Percentiles rank a stretch among this genome's conserved stretches.
phyloP scores from a whole-genome alignment of 2,329 filamentous ascomycete species.

The Fusarium subtropicale region DNA sequence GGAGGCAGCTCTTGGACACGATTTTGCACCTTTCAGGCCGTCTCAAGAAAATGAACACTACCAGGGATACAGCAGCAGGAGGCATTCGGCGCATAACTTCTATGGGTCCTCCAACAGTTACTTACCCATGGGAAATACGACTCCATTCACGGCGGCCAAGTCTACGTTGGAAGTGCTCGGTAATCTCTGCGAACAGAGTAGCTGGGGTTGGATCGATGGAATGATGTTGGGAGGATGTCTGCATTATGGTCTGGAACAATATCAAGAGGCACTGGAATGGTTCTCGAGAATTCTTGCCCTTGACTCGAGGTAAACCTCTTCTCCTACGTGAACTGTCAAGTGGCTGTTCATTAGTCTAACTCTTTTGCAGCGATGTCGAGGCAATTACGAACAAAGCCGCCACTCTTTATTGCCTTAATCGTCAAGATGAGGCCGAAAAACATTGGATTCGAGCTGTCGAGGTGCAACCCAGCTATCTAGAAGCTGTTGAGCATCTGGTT shows the following conservation, averaged over 20 bases:
- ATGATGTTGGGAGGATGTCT: conserved; percentile 92
- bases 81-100: conserved; percentile 20
- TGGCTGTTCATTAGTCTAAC: conserved; percentile 49
- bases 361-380: conserved; percentile 78
- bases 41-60: conserved; percentile 19
- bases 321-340: conserved; percentile 48
- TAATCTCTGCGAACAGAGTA: conserved; percentile 80
- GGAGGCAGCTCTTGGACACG: conserved; percentile 14
- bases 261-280: conserved; percentile 80
- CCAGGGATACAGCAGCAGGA: conserved; percentile 29
- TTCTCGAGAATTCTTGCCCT: conserved; percentile 72
- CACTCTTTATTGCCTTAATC: conserved; percentile 84
- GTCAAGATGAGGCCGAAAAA: conserved; percentile 84
- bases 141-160: conserved; percentile 67
- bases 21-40: conserved; percentile 7
- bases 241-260: conserved; percentile 88
- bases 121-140: conserved; percentile 41
- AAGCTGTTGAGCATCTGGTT: conserved; percentile 94
- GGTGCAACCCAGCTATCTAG: conserved; percentile 86
- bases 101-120: conserved; percentile 29
- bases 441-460: conserved; percentile 89
- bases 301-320: conserved; percentile 63
- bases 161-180: conserved; percentile 78
- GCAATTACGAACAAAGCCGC: conserved; percentile 94
- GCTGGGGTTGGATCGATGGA: conserved; percentile 92